Evolutionary conservation across 352 stramenopile genomes (phyloP).

Genomic region (Pythium brachiatum): DNA sequence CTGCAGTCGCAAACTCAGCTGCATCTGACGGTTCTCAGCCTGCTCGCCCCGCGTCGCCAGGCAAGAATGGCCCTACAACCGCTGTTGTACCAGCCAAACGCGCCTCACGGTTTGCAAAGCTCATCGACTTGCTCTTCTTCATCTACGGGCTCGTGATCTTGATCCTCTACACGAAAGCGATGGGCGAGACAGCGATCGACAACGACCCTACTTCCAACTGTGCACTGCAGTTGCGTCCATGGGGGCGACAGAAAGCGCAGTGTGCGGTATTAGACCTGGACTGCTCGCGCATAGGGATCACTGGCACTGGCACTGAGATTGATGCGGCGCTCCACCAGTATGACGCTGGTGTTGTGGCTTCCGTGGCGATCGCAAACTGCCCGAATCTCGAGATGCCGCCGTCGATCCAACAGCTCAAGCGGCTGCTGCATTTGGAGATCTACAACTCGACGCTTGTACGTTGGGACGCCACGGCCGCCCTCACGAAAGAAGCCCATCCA

Average conservation of each 20-base stretch:
- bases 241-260: constrained; percentile 11
- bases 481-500: constrained; percentile 10
- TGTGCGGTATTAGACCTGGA: constrained; percentile 25
- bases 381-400: constrained; percentile 19
- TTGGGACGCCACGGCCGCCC: constrained; percentile 9
- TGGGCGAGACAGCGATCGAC: constrained; percentile 17
- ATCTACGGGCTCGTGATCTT: constrained; percentile 20
- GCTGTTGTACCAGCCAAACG: constrained; percentile 6
- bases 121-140: constrained; percentile 14
- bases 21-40: neutral
- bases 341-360: constrained; percentile 13
- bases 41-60: neutral
- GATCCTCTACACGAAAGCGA: constrained; percentile 17
- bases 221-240: constrained; percentile 20
- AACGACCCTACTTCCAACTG: constrained; percentile 14
- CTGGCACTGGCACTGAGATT: constrained; percentile 5
- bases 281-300: constrained; percentile 11
- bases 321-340: constrained; percentile 3
- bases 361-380: constrained; percentile 22
- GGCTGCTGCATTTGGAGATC: constrained; percentile 20
- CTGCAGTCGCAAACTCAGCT: neutral
- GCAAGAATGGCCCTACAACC: neutral
- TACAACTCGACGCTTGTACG: constrained; percentile 25
- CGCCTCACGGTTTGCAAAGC: constrained; percentile 1
- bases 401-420: constrained; percentile 12